phyloP scores from a whole-genome alignment of 2,329 filamentous ascomycete species.

The Ascochyta koolunga region DNA sequence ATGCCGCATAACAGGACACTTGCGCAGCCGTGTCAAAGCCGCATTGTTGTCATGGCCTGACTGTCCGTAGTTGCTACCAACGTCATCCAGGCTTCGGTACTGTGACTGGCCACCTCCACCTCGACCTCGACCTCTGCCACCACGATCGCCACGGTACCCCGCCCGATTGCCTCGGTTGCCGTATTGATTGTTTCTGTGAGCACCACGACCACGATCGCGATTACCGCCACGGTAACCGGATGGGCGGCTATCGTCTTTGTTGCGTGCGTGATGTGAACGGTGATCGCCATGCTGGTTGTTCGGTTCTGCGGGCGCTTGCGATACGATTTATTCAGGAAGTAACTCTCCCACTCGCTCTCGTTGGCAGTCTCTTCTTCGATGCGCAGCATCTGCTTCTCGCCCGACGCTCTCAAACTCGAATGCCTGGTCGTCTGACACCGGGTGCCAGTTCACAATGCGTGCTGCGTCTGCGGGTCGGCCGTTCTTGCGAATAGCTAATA shows the following conservation, averaged over 20 bases:
- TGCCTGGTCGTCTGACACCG: constrained; percentile 71
- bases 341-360: constrained; percentile 68
- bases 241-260: constrained; percentile 34
- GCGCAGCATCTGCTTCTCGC: constrained; percentile 82
- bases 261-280: constrained; percentile 31
- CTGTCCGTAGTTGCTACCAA: constrained; percentile 37
- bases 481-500: constrained; percentile 78
- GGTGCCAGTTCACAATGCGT: constrained; percentile 83
- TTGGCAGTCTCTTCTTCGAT: constrained; percentile 72
- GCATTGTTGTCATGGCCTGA: constrained; percentile 42
- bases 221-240: constrained; percentile 43
- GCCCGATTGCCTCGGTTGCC: constrained; percentile 48
- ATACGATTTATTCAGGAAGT: constrained; percentile 66
- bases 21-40: not conserved
- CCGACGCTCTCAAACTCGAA: constrained; percentile 83
- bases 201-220: constrained; percentile 39
- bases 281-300: constrained; percentile 53
- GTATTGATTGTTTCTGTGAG: constrained; percentile 38
- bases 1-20: not conserved
- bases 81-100: constrained; percentile 55
- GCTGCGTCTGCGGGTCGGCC: constrained; percentile 79
- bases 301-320: constrained; percentile 42
- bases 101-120: constrained; percentile 42
- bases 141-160: constrained; percentile 49
- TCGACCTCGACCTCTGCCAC: constrained; percentile 43